Percentiles rank a stretch among this genome's conserved stretches.
These are phyloP conservation scores for Paramecium primaurelia DNA, from an alignment of 73 alveolate genomes.

Conservation along the genomic window DNA sequence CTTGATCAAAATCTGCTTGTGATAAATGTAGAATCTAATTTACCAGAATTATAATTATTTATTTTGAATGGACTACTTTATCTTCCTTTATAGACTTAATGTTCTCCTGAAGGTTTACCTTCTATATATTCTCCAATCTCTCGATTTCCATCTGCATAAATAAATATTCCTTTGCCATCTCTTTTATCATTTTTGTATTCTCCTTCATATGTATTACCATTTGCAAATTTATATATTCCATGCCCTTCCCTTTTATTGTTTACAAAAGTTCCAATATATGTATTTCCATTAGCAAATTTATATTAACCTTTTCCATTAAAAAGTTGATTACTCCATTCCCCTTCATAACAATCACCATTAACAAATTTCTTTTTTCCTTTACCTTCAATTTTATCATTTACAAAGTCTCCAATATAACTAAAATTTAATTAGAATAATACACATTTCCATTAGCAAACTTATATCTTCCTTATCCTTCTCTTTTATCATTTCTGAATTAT, in stretches of 20 bases:
- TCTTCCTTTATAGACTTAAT: neutral
- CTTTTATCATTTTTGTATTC: constrained; percentile 69
- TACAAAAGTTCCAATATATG: constrained; percentile 53
- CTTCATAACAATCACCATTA: constrained; percentile 62
- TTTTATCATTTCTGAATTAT: constrained; percentile 27
- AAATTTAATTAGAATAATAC: neutral
- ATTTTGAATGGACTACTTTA: neutral
- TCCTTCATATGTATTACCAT: constrained; percentile 86
- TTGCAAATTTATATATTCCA: constrained; percentile 84
- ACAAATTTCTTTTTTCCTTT: constrained; percentile 53
- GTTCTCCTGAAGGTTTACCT: constrained; percentile 50
- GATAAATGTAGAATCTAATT: neutral
- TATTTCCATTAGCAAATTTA: constrained; percentile 49
- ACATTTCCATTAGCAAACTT: constrained; percentile 3
- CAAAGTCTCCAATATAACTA: neutral
- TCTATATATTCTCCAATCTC: constrained; percentile 89
- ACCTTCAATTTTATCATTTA: constrained; percentile 23
- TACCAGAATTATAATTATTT: neutral
- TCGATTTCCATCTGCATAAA: constrained; percentile 61
- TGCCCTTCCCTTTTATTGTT: constrained; percentile 57
- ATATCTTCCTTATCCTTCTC: constrained; percentile 43
- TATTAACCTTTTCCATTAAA: constrained; percentile 39
- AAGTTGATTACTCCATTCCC: constrained; percentile 33
- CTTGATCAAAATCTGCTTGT: neutral
- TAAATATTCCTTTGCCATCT: constrained; percentile 57